Conservation (phyloP, 116 monocot genomes). For the Zostera marina region DNA sequence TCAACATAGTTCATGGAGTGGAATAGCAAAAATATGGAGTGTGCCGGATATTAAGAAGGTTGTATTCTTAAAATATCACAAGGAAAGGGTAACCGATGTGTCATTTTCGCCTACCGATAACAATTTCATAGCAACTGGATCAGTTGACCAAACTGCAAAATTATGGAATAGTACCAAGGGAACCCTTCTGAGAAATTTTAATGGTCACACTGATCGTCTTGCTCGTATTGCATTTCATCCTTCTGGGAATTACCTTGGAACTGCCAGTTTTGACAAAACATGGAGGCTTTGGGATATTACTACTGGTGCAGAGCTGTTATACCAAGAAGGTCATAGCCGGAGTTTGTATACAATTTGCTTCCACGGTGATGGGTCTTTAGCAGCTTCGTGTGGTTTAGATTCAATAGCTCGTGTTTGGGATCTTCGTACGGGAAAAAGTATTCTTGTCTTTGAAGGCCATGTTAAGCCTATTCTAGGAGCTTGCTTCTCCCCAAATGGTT, state of each 20-base stretch:
- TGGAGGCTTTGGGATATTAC: conserved; percentile 92
- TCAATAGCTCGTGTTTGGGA: conserved; percentile 92
- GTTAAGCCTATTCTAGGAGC: conserved; percentile 82
- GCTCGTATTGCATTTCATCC: conserved; percentile 88
- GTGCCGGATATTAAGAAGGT: conserved; percentile 64
- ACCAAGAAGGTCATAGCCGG: conserved; percentile 95
- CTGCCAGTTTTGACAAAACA: conserved; percentile 95
- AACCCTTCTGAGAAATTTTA: conserved; percentile 43
- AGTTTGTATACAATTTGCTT: conserved; percentile 69
- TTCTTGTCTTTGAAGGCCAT: conserved; percentile 79
- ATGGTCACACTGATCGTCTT: conserved; percentile 82
- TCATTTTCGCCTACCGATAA: conserved; percentile 70
- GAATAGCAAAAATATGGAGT: conserved; percentile 72
- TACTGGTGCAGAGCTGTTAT: conserved; percentile 61
- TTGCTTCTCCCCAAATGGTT: conserved; percentile 89
- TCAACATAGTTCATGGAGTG: conserved; percentile 65
- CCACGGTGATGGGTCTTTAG: conserved; percentile 92
- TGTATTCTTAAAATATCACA: conserved; percentile 63
- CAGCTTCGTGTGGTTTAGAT: conserved; percentile 85
- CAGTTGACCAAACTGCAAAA: conserved; percentile 86
- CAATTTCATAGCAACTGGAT: conserved; percentile 61
- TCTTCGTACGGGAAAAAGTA: conserved; percentile 85
- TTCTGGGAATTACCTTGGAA: conserved; percentile 82
- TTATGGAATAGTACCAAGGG: conserved; percentile 55
- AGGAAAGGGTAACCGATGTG: conserved; percentile 80